Evolutionary conservation across 371 early-diverging fungal genomes (phyloP), one percentile per base, ranked within the genome.

Genomic region (Rhizopus stolonifer): DNA sequence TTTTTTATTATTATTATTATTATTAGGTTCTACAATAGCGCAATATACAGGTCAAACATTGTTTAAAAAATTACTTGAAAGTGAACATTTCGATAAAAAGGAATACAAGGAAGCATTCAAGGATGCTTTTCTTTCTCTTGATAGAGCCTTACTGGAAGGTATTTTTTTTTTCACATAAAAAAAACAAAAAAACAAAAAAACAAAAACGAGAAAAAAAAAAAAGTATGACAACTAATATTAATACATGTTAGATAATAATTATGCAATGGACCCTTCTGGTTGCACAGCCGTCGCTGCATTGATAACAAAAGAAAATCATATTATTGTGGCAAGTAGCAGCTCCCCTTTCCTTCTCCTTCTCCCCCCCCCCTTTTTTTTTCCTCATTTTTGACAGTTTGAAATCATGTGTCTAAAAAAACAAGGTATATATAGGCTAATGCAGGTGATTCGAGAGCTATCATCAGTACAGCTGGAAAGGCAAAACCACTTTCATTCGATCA

Each of bases 391-490:
- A n/a, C n/a, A n/a, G n/a, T n/a, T n/a, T n/a, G n/a, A n/a, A n/a
- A n/a, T n/a, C n/a, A n/a, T n/a, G n/a, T n/a, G n/a, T n/a, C n/a
- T n/a, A n/a, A n/a, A n/a, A n/a, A n/a, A n/a, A n/a, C n/a, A n/a
- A n/a, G n/a, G n/a, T n/a, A n/a, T n/a, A n/a, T n/a, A 7, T 32
- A 60, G 79, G 92, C 85, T 21, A 96, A 96, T 60, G 92, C 94
- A 13, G 97, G 97, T 38, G 97, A 96, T 74, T 94, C 94, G 43
- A 83, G 97, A 46, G 87, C 89, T 31, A 86, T 96, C 25, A 65
- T 96, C 32, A 81, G 88, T 62, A 60, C 65, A 43, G 64, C 72
- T 22, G 97, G 97, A 11, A 67, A 61, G 3, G 89, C 86, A 4
- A 71, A 74, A 8, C 77, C 88, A 14, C 73, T 96, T 55, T 92